phyloP scores from a whole-genome alignment of 805 yeast species.

The Starmerella lactis-condensi region DNA sequence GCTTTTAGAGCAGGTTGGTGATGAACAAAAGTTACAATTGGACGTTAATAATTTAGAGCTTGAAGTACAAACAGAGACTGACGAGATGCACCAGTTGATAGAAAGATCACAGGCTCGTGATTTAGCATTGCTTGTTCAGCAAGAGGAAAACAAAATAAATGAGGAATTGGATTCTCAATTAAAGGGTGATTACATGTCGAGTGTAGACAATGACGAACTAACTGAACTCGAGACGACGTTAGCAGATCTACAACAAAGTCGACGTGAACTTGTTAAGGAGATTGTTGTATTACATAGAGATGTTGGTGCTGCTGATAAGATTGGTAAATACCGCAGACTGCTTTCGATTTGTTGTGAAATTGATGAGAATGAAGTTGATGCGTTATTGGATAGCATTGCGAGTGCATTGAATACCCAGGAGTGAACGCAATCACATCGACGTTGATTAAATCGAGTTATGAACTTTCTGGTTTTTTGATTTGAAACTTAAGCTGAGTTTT shows the following conservation, averaged over 20 bases:
- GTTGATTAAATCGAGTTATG: too few relatives aligned
- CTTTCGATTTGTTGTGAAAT: constrained; percentile 63
- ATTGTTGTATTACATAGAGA: constrained; percentile 34
- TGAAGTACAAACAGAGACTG: constrained; percentile 15
- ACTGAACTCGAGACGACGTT: constrained; percentile 24
- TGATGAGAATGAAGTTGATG: constrained; percentile 60
- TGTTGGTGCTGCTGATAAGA: constrained; percentile 34
- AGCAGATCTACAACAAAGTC: constrained; percentile 26
- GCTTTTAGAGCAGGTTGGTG: constrained; percentile 19
- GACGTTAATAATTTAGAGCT: constrained; percentile 17
- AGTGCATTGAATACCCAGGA: constrained; percentile 2
- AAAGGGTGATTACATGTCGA: constrained; percentile 9
- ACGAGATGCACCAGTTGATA: constrained; percentile 27
- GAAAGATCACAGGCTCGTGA: constrained; percentile 50
- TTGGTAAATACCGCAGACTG: constrained; percentile 62
- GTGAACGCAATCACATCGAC: too few relatives aligned
- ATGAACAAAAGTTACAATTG: constrained; percentile 16
- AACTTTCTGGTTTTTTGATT: too few relatives aligned
- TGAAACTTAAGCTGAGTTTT: too few relatives aligned
- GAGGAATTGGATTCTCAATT: constrained; percentile 16
- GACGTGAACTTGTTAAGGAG: constrained; percentile 27
- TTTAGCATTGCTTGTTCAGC: constrained; percentile 39
- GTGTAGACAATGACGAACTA: constrained; percentile 13
- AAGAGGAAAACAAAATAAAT: constrained; percentile 28
- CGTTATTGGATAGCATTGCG: constrained; percentile 56